Percentiles rank a stretch among this genome's conserved stretches.
Conservation (phyloP, 345 rosid genomes). For the Eucalyptus sp. region DNA sequence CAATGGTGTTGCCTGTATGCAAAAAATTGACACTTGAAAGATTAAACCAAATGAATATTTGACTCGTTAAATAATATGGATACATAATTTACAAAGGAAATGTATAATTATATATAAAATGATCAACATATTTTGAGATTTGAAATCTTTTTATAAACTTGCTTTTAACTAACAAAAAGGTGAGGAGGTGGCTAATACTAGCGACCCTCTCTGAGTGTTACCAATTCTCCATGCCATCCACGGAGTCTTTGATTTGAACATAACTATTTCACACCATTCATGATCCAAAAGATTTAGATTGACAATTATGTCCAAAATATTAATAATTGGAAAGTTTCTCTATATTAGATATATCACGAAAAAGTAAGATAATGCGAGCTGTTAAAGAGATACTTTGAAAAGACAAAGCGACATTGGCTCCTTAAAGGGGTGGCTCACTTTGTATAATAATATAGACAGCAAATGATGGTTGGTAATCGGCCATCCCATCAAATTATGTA, state of each 20-base stretch:
- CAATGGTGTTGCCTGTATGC: background rate
- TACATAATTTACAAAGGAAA: background rate
- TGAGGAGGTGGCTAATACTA: background rate
- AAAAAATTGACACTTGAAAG: background rate
- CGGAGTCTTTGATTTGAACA: background rate
- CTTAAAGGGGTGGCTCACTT: background rate
- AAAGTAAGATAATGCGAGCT: background rate
- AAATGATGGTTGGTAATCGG: background rate
- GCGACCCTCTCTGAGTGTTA: fast-evolving
- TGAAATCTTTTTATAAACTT: background rate
- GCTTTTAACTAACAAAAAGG: background rate
- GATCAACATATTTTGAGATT: background rate
- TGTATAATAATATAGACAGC: background rate
- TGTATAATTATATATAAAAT: background rate
- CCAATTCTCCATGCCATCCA: fast-evolving
- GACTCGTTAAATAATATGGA: background rate
- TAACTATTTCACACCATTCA: background rate
- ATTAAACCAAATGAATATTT: background rate
- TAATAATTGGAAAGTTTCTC: background rate
- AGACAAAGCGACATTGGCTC: background rate
- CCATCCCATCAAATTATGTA: background rate
- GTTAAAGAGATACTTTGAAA: background rate
- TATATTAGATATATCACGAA: background rate
- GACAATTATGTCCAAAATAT: fast-evolving
- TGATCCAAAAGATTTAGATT: background rate